These are phyloP conservation scores for Nicotiana obtusifolia DNA, from an alignment of 257 asterid genomes.

Conservation along the genomic window DNA sequence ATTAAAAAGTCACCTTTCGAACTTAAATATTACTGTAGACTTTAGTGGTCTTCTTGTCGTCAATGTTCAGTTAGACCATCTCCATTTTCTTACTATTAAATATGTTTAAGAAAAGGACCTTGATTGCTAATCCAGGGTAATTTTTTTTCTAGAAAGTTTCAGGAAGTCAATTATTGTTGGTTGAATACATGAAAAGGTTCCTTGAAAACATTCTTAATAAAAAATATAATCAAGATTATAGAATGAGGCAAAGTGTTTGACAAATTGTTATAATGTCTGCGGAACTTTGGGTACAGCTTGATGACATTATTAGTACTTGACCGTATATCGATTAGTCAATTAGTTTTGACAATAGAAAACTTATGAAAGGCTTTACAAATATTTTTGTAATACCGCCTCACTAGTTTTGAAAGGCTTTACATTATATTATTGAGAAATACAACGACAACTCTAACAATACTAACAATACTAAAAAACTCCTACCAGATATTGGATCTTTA, in stretches of 20 bases:
- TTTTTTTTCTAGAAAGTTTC: not conserved
- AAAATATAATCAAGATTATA: no score
- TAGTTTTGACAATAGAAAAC: no score
- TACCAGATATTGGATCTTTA: no score
- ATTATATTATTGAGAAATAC: no score
- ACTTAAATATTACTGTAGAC: not conserved
- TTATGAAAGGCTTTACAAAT: no score
- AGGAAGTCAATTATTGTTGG: not conserved
- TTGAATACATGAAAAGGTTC: not conserved
- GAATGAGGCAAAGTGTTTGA: no score
- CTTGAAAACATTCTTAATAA: not conserved
- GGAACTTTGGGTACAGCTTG: not conserved
- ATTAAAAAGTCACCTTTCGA: not conserved
- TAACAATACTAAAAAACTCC: no score
- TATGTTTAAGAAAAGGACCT: not conserved
- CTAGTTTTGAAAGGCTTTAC: no score
- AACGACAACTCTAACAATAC: no score
- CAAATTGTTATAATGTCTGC: not conserved
- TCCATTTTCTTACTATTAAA: not conserved
- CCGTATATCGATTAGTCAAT: no score
- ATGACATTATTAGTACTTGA: not conserved
- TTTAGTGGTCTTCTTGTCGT: not conserved
- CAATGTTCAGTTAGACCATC: no score
- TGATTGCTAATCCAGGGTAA: not conserved
- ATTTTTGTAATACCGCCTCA: no score